Conservation (phyloP, 2,329 filamentous ascomycete species). For the Alternaria gansuensis region DNA sequence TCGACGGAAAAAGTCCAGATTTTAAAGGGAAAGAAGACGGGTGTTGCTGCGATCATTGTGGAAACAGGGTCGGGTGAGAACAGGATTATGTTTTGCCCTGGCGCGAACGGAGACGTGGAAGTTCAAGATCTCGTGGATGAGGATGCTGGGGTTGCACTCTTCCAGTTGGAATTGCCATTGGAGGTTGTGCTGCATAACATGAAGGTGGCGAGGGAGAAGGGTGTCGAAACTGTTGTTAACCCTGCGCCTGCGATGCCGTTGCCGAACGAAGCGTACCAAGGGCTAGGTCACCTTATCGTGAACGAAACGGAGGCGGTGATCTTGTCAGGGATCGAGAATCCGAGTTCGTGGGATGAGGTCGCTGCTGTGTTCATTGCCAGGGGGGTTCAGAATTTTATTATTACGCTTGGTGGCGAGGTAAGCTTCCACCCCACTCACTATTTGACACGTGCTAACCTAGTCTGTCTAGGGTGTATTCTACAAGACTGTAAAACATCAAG, state of each 20-base stretch:
- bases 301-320: slow-evolving; percentile 90
- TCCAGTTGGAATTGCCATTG: slow-evolving; percentile 60
- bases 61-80: slow-evolving; percentile 60
- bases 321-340: slow-evolving; percentile 64
- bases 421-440: background rate
- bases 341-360: slow-evolving; percentile 47
- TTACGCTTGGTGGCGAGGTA: slow-evolving; percentile 86
- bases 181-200: slow-evolving; percentile 53
- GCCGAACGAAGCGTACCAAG: slow-evolving; percentile 70
- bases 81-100: slow-evolving; percentile 59
- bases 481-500: slow-evolving; percentile 58
- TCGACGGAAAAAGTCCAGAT: slow-evolving; percentile 53
- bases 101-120: slow-evolving; percentile 57
- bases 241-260: slow-evolving; percentile 76
- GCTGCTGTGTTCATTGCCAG: slow-evolving; percentile 66
- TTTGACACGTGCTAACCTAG: slow-evolving; percentile 31
- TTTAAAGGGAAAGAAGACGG: slow-evolving; percentile 57
- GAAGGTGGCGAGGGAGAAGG: slow-evolving; percentile 46
- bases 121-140: slow-evolving; percentile 51
- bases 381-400: slow-evolving; percentile 79
- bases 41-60: slow-evolving; percentile 60
- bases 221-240: slow-evolving; percentile 74
- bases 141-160: slow-evolving; percentile 55
- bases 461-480: slow-evolving; percentile 51
- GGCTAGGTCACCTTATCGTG: slow-evolving; percentile 80